Conservation (phyloP, 2,329 filamentous ascomycete species). For the Fusarium tuaranense region DNA sequence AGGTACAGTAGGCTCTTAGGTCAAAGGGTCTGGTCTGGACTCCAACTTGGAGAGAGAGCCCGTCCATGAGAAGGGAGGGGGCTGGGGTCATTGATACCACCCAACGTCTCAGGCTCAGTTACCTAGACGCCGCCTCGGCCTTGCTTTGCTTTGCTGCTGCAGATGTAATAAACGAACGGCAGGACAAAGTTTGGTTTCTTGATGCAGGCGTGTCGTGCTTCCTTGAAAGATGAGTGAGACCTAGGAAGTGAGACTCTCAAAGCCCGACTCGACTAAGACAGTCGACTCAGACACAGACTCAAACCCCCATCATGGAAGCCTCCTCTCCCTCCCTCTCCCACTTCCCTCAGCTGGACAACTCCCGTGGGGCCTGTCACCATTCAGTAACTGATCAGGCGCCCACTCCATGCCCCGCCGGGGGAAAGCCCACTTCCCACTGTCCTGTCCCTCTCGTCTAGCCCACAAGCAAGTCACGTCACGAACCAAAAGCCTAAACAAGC, state of each 20-base stretch:
- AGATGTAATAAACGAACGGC: neutral
- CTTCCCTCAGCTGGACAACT: conserved; percentile 24
- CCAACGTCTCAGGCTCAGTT: conserved; percentile 34
- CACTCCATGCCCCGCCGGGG: neutral
- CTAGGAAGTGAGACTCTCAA: neutral
- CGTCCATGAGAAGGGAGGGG: neutral
- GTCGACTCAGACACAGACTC: neutral
- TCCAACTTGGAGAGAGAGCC: neutral
- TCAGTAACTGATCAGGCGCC: conserved; percentile 33
- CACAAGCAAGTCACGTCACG: conserved; percentile 31
- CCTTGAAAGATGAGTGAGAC: neutral
- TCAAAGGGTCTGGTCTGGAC: neutral
- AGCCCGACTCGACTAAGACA: neutral
- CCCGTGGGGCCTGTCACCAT: conserved; percentile 24
- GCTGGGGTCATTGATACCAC: conserved; percentile 1
- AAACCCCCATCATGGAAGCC: neutral
- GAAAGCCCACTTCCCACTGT: conserved; percentile 9
- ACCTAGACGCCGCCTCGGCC: neutral
- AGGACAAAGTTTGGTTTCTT: neutral
- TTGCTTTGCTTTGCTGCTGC: neutral
- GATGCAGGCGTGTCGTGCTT: neutral
- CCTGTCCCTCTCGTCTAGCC: conserved; percentile 18
- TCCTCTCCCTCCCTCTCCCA: neutral
- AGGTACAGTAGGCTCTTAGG: neutral
- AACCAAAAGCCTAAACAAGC: conserved; percentile 8